These are phyloP conservation scores for Peniophora sp. DNA, from an alignment of 1,284 basidiomycete genomes.

Conservation along the genomic window DNA sequence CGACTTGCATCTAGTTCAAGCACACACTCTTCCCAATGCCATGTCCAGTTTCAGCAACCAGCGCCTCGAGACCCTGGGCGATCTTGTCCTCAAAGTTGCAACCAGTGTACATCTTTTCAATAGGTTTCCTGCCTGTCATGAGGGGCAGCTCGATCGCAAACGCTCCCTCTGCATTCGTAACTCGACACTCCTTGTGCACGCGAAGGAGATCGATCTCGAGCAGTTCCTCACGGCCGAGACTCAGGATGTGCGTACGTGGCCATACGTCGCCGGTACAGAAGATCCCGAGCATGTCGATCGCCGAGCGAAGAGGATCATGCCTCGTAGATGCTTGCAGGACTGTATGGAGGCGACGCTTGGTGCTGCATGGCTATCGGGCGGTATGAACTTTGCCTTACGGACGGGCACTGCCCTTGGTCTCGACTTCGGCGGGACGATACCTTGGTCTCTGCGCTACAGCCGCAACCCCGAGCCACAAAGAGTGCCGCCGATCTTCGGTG, in stretches of 20 bases:
- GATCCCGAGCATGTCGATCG: conserved; percentile 21
- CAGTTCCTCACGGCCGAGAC: conserved; percentile 54
- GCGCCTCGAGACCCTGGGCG: conserved; percentile 77
- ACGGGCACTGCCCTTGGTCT: conserved; percentile 58
- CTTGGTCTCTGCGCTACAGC: conserved; percentile 52
- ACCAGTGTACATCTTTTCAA: conserved; percentile 72
- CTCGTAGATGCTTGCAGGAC: conserved; percentile 71
- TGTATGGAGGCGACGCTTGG: conserved; percentile 80
- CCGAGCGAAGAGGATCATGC: conserved; percentile 30
- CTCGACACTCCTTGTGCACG: conserved; percentile 55
- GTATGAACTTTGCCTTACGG: conserved; percentile 58
- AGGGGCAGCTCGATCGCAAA: conserved; percentile 68
- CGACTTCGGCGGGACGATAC: conserved; percentile 58
- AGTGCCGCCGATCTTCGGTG: conserved; percentile 40
- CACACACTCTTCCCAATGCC: conserved; percentile 63
- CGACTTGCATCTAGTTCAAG: conserved; percentile 56
- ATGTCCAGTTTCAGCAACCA: conserved; percentile 67
- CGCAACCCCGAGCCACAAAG: conserved; percentile 20
- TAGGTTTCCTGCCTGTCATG: conserved; percentile 65
- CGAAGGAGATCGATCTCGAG: conserved; percentile 55
- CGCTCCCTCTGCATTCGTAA: conserved; percentile 64
- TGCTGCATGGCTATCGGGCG: conserved; percentile 63
- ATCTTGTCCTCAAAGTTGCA: conserved; percentile 71
- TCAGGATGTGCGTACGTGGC: conserved; percentile 52
- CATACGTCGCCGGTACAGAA: conserved; percentile 33